Evolutionary conservation across 2,329 filamentous ascomycete species (phyloP), one percentile per base, ranked within the genome.

Genomic region (Fusarium mexicanum): DNA sequence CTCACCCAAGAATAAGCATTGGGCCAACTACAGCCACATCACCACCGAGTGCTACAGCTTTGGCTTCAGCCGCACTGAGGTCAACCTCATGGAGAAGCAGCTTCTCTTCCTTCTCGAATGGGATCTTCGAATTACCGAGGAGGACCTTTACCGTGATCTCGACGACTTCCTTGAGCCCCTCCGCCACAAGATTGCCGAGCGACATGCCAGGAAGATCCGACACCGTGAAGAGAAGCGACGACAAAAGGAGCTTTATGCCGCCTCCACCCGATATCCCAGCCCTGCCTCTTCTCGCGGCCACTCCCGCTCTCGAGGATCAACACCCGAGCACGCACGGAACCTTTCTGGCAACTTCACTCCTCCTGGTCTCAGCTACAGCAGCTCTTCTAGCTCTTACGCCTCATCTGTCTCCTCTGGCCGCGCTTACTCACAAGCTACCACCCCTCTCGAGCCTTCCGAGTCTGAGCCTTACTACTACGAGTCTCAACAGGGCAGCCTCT

Each of bases 51-150:
- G 78, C 71, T 88, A 86, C 80, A 90, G 87, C 80, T 99, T 98
- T 80, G 94, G 95, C 78, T 98, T 99, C 88, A 96, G 92, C 79
- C 89, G 95, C 76, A 96, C 94, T 41, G 96, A 99, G 85, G 96
- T 99, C 79, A 99, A 99, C 87, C 89, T 98, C 72, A 99, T 99
- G 96, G 96, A 99, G 89, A 97, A 97, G 89, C 96, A 99, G 85
- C 89, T 99, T 37, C 92, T 99, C 60, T 96, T 94, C 86, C 90
- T 99, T 48, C 88, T 99, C 51, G 94, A 98, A 81, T 99, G 95
- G 94, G 94, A 99, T 76, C 90, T 98, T 69, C 90, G 94, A 76
- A 95, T 99, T 80, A 91, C 88, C 47, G 91, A 95, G 80, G 88
- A 95, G 64, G 95, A 98, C 79, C 91, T 99, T 48, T 94, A 97